Base-by-base conservation (phyloP, 116 monocot species). In the Iris pallida region DNA sequence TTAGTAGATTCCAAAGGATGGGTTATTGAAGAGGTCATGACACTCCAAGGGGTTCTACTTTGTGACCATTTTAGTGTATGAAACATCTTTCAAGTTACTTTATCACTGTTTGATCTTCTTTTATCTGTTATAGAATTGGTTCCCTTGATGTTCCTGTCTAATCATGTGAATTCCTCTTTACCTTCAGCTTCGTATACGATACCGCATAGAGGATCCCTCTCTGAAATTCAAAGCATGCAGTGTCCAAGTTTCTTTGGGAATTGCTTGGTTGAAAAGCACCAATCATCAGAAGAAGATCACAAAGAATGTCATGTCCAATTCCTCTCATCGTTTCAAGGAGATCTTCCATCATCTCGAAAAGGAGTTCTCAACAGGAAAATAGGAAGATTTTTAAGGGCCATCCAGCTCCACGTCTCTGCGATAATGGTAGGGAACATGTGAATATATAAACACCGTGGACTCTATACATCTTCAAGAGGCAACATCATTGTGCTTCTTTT, bases 281-380 rank as follows among this genome's bases (percentile, higher is more conserved):
- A 97, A 92, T 20, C 87, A 88, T 80, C 85, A 90, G 66, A 97
- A 92, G 77, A 90, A 72, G 67, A 88, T 97, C 18, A 71, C 85
- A 30, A 85, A 90, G 66, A 88, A 82, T 57, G 74, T 87, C 12
- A 68, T 88, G 20, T 75, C 92, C n/a, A 80, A 65, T 78, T 77
- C 82, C 55, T 79, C 81, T 19, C 49, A 45, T 64, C 89, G 83
- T 4, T 71, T 97, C 14, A 85, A 90, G 73, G 84, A 90, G 66
- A 80, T 87, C 70, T 85, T 92, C 56, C 52, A 54, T 59, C 42
- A 71, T 17, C 58, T 83, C 41, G 92, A 83, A 52, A 84, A 83
- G 63, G 87, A 92, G 72, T 73, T 78, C 47, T 44, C 47, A 42
- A 54, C 62, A 20, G 77, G 43, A 63, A 90, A 80, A 63, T 88